A percentile compares a stretch with the other conserved stretches of the same genome.
phyloP scores from a whole-genome alignment of 2,329 filamentous ascomycete species.

The Cordyceps militaris region DNA sequence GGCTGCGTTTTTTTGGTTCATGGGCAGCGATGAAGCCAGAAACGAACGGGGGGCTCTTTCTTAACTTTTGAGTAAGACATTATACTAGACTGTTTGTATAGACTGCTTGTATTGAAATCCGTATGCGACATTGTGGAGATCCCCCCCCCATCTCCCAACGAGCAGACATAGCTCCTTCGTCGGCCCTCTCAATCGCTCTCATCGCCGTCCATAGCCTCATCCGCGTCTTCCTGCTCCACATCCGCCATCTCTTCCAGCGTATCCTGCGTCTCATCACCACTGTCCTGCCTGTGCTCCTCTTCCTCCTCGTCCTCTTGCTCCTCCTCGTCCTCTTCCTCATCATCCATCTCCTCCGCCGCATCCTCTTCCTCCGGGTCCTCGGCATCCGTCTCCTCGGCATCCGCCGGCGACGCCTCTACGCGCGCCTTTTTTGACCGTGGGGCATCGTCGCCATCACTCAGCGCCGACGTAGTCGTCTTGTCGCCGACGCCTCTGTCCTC shows the following conservation, averaged over 20 bases:
- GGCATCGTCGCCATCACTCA: constrained; percentile 27
- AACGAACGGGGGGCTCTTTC: too few relatives aligned
- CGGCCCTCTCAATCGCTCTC: constrained; percentile 44
- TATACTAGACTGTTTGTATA: too few relatives aligned
- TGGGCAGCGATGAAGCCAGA: too few relatives aligned
- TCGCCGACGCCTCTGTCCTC: constrained; percentile 27
- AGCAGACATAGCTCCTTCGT: neutral
- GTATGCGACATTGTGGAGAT: too few relatives aligned
- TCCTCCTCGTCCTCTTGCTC: constrained; percentile 43
- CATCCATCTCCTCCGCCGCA: constrained; percentile 33
- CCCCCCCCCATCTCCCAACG: too few relatives aligned
- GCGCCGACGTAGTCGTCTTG: constrained; percentile 16
- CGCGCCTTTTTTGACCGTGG: constrained; percentile 38
- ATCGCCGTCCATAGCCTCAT: constrained; percentile 56
- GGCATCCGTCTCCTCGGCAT: constrained; percentile 28
- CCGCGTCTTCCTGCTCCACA: constrained; percentile 41
- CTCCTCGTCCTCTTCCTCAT: constrained; percentile 33
- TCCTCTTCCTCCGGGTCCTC: constrained; percentile 44
- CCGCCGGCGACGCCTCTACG: constrained; percentile 34
- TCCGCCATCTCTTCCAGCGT: constrained; percentile 45
- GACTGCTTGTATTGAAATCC: too few relatives aligned
- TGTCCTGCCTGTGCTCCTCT: constrained; percentile 41
- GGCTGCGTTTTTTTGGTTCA: too few relatives aligned
- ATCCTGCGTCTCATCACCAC: constrained; percentile 48
- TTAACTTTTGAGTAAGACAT: too few relatives aligned